Conservation (phyloP, 306 rosid genomes). For the Castanopsis chinensis region DNA sequence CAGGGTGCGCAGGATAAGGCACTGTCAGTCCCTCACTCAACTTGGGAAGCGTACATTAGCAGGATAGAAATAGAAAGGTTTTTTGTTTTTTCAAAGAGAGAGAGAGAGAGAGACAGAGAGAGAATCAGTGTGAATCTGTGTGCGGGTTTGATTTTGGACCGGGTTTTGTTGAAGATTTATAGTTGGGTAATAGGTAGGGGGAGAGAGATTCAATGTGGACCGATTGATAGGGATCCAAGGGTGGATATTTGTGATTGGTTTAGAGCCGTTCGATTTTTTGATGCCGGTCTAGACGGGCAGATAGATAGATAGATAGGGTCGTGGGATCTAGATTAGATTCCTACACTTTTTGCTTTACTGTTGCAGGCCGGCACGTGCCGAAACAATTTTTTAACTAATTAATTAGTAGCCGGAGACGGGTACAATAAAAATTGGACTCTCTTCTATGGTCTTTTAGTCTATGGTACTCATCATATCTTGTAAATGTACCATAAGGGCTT, state of each 20-base stretch:
- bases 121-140: constrained; percentile 10
- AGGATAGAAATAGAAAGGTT: background rate
- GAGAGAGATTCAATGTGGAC: constrained; percentile 30
- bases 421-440: no score
- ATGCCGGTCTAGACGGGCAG: constrained; percentile 36
- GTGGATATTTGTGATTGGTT: background rate
- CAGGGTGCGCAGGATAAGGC: constrained; percentile 23
- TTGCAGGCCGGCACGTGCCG: constrained; percentile 77
- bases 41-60: background rate
- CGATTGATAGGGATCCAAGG: constrained; percentile 33
- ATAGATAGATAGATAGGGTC: constrained; percentile 31
- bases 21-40: background rate
- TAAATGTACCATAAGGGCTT: no score
- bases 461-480: no score
- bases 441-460: no score
- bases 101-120: background rate
- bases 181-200: constrained; percentile 19
- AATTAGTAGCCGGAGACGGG: no score
- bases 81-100: background rate
- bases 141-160: constrained; percentile 12
- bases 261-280: constrained; percentile 19
- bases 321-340: constrained; percentile 44
- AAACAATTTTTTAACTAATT: background rate
- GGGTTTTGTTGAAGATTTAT: constrained; percentile 36
- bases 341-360: constrained; percentile 45